A percentile compares a stretch with the other conserved stretches of the same genome.
phyloP scores from a whole-genome alignment of 352 stramenopile species.

The Globisporangium iwayamae region DNA sequence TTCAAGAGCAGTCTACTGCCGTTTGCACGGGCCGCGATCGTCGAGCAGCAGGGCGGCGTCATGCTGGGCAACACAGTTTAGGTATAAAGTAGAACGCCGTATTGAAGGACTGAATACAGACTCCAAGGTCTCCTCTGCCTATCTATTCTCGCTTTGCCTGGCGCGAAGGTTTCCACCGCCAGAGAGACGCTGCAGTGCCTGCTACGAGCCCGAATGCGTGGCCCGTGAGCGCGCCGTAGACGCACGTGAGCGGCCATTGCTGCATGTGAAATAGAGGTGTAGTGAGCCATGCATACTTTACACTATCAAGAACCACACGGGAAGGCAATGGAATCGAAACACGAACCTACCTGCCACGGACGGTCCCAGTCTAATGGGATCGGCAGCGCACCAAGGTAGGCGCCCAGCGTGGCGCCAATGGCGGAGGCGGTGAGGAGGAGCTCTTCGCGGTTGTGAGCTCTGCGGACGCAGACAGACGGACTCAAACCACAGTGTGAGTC shows the following conservation, averaged over 20 bases:
- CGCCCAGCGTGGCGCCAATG: conserved; percentile 57
- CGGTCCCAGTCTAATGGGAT: conserved; percentile 87
- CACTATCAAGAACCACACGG: too few relatives aligned
- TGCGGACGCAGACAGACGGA: conserved; percentile 11
- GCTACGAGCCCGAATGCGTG: conserved; percentile 38
- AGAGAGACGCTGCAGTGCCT: neutral
- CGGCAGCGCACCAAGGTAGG: conserved; percentile 70
- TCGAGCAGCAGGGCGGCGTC: neutral
- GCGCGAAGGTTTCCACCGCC: neutral
- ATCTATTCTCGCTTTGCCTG: conserved; percentile 12
- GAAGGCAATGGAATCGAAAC: neutral
- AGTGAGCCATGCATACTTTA: neutral
- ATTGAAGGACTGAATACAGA: neutral
- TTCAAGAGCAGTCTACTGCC: conserved; percentile 48
- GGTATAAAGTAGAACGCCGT: neutral
- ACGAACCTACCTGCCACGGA: conserved; percentile 70
- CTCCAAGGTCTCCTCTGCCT: neutral
- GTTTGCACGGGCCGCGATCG: conserved; percentile 8
- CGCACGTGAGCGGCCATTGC: conserved; percentile 86
- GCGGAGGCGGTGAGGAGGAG: conserved; percentile 45
- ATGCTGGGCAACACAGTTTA: neutral
- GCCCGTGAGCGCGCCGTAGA: conserved; percentile 62
- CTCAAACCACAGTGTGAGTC: neutral
- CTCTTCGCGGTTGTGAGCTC: conserved; percentile 38
- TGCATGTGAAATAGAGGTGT: conserved; percentile 15